Evolutionary conservation across 352 stramenopile species (phyloP).

Genomic region (Halophytophthora polymorphica): DNA sequence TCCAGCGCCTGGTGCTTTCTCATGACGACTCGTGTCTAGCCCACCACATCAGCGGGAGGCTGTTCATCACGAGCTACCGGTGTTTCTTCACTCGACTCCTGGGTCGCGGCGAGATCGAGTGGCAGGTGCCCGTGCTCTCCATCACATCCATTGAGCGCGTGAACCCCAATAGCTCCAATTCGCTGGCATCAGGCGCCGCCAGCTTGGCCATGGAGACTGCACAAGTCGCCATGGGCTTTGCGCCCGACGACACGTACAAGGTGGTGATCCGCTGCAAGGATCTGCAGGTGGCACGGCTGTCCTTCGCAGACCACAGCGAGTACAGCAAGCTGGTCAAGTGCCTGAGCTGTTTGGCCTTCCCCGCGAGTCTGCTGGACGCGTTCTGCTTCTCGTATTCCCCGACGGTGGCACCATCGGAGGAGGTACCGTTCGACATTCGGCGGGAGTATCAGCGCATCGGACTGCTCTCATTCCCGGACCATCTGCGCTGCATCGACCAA

Average conservation of each 20-base stretch:
- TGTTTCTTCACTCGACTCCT: conserved; percentile 71
- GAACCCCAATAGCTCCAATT: conserved; percentile 25
- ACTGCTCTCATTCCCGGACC: conserved; percentile 56
- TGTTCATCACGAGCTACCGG: conserved; percentile 84
- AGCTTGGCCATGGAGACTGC: conserved; percentile 45
- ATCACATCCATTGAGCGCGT: conserved; percentile 67
- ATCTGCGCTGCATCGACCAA: conserved; percentile 78
- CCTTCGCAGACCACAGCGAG: conserved; percentile 66
- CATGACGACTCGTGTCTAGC: conserved; percentile 64
- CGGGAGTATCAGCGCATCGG: conserved; percentile 80
- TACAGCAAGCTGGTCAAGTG: conserved; percentile 80
- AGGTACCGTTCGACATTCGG: conserved; percentile 76
- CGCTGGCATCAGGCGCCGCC: conserved; percentile 16
- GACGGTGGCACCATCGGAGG: conserved; percentile 65
- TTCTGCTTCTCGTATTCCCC: conserved; percentile 83
- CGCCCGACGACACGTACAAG: conserved; percentile 49
- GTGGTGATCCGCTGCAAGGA: conserved; percentile 83
- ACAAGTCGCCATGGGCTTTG: conserved; percentile 59
- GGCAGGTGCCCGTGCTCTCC: conserved; percentile 76
- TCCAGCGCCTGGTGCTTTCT: conserved; percentile 55
- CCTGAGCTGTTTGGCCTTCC: conserved; percentile 70
- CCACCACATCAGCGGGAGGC: conserved; percentile 70
- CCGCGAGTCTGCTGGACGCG: conserved; percentile 63
- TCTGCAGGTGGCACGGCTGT: conserved; percentile 59
- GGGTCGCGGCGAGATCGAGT: conserved; percentile 50